These are phyloP conservation scores for Carex scoparia DNA, from an alignment of 176 grass and related monocot genomes.

Conservation along the genomic window DNA sequence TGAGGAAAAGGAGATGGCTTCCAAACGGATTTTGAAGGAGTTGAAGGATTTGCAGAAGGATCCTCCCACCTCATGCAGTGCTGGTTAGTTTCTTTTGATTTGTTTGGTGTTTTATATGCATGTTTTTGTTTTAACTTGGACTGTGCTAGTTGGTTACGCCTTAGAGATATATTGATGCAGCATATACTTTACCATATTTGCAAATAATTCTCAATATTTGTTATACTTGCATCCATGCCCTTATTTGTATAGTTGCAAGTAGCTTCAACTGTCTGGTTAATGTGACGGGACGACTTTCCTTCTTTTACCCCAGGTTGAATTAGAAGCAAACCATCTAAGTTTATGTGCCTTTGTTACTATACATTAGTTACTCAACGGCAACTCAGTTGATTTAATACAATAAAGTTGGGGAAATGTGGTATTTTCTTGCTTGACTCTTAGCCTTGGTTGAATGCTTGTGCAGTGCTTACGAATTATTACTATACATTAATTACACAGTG, in stretches of 20 bases:
- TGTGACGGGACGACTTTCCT: background rate
- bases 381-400: background rate
- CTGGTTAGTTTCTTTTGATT: conserved; percentile 42
- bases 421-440: background rate
- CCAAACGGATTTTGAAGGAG: conserved; percentile 89
- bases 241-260: background rate
- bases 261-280: background rate
- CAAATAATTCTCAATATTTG: background rate
- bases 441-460: background rate
- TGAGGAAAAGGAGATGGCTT: conserved; percentile 49
- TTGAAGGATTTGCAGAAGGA: conserved; percentile 85
- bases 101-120: background rate
- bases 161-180: background rate
- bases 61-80: conserved; percentile 83
- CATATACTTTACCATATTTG: background rate
- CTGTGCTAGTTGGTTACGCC: background rate
- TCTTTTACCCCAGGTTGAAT: background rate
- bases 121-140: background rate
- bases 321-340: background rate
- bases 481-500: background rate
- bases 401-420: background rate
- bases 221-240: background rate
- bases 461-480: background rate
- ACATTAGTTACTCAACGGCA: background rate
- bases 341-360: background rate